Percentiles rank a stretch among this genome's conserved stretches.
Evolutionary conservation across 2,329 filamentous ascomycete species (phyloP).

Genomic region (Scedosporium apiospermum): DNA sequence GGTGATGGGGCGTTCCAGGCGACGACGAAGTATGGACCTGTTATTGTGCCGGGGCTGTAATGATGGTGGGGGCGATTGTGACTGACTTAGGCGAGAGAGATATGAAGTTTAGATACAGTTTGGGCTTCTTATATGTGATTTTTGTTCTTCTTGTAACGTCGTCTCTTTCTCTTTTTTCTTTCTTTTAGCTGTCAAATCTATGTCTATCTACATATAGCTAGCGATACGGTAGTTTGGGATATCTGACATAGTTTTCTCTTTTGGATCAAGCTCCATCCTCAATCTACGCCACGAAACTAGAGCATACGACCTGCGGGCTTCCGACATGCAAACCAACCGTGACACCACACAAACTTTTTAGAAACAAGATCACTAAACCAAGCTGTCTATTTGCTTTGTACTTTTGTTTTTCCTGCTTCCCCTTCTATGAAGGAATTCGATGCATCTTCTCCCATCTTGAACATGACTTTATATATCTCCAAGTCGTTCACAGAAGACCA

Average conservation of each 20-base stretch:
- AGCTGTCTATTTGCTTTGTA: too few relatives aligned
- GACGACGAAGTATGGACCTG: conserved; percentile 93
- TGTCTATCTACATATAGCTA: not conserved
- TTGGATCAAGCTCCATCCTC: not conserved
- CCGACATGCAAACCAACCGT: too few relatives aligned
- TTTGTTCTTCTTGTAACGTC: not conserved
- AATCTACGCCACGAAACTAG: too few relatives aligned
- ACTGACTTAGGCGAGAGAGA: conserved; percentile 11
- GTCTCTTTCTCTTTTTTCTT: not conserved
- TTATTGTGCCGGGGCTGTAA: conserved; percentile 83
- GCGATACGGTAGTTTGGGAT: not conserved
- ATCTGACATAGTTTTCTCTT: not conserved
- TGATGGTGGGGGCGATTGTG: conserved; percentile 45
- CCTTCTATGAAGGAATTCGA: too few relatives aligned
- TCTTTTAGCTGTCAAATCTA: not conserved
- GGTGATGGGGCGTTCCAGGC: conserved; percentile 71
- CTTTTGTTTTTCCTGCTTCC: too few relatives aligned
- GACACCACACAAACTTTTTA: too few relatives aligned
- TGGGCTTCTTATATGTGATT: not conserved
- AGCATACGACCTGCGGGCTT: too few relatives aligned
- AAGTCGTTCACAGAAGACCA: too few relatives aligned
- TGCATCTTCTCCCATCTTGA: too few relatives aligned
- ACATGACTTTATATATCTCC: too few relatives aligned
- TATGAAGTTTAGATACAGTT: not conserved
- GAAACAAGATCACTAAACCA: too few relatives aligned